These are phyloP conservation scores for Arthrobotrys entomopaga DNA, from an alignment of 2,329 filamentous ascomycete genomes.

Conservation along the genomic window DNA sequence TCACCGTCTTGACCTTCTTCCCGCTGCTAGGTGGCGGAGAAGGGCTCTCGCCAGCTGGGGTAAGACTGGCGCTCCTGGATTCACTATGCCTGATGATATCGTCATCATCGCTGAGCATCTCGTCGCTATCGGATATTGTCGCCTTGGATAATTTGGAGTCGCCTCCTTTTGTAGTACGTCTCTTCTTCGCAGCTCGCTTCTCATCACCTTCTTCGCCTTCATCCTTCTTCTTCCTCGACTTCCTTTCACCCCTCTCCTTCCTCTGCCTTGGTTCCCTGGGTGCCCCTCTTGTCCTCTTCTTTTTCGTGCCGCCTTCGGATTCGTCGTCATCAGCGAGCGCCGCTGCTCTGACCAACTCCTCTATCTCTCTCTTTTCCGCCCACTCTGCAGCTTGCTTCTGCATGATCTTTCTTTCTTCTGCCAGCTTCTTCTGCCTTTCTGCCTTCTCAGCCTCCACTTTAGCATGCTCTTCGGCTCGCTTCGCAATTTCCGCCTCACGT, in stretches of 20 bases:
- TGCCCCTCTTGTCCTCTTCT: constrained; percentile 37
- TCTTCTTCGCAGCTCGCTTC: constrained; percentile 37
- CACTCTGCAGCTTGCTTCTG: constrained; percentile 69
- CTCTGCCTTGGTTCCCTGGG: constrained; percentile 31
- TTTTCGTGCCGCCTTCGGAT: constrained; percentile 35
- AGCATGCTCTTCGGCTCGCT: constrained; percentile 75
- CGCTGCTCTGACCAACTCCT: constrained; percentile 19
- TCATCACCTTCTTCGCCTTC: constrained; percentile 26
- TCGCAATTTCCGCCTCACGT: constrained; percentile 81
- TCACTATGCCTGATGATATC: constrained; percentile 30
- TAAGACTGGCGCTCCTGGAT: constrained; percentile 39
- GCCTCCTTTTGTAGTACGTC: constrained; percentile 39
- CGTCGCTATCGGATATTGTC: constrained; percentile 43
- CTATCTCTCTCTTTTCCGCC: constrained; percentile 42
- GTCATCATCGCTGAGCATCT: constrained; percentile 27
- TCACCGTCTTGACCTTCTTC: constrained; percentile 40
- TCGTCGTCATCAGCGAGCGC: constrained; percentile 18
- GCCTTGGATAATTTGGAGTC: constrained; percentile 40
- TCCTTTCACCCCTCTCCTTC: constrained; percentile 30
- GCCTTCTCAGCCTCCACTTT: constrained; percentile 74
- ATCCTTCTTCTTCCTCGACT: constrained; percentile 43
- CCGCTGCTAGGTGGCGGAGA: constrained; percentile 14
- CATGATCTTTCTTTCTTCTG: constrained; percentile 85
- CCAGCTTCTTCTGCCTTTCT: constrained; percentile 79
- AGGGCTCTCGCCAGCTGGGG: constrained; percentile 21